Percentiles rank a stretch among this genome's conserved stretches.
phyloP scores from a whole-genome alignment of 805 yeast species.

The Pichia heedii region DNA sequence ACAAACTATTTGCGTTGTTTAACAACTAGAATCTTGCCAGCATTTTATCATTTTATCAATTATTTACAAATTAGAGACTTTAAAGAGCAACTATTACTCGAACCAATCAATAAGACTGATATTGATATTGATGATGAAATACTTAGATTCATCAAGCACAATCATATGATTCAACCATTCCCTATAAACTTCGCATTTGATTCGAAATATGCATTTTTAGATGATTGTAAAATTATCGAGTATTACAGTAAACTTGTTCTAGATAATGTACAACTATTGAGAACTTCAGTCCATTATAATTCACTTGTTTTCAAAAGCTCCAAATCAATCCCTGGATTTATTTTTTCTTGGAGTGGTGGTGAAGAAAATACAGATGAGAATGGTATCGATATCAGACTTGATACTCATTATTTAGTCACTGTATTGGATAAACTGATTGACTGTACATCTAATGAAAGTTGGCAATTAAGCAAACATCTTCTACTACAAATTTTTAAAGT shows the following conservation, averaged over 20 bases:
- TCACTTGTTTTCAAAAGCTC: not conserved
- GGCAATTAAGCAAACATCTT: constrained; percentile 16
- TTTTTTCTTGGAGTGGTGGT: constrained; percentile 14
- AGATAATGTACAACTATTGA: constrained; percentile 17
- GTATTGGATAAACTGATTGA: constrained; percentile 17
- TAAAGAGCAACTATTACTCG: constrained; percentile 11
- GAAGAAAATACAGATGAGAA: constrained; percentile 1
- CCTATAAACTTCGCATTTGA: constrained; percentile 20
- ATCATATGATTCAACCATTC: constrained; percentile 22
- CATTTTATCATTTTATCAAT: constrained; percentile 18
- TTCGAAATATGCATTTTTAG: constrained; percentile 11
- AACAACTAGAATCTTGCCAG: constrained; percentile 14
- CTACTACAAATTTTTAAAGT: constrained; percentile 21
- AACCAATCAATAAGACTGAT: constrained; percentile 14
- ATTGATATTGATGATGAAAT: constrained; percentile 5
- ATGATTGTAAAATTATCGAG: constrained; percentile 12
- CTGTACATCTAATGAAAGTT: constrained; percentile 14
- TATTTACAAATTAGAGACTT: constrained; percentile 16
- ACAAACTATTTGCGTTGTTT: constrained; percentile 19
- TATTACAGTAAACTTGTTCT: constrained; percentile 15
- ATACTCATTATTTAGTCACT: constrained; percentile 16
- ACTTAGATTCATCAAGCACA: constrained; percentile 17
- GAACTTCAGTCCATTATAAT: constrained; percentile 11
- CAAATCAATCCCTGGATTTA: constrained; percentile 8
- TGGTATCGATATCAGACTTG: constrained; percentile 13